Evolutionary conservation across 345 rosid genomes (phyloP).

Genomic region (Pugionium dolabratum): DNA sequence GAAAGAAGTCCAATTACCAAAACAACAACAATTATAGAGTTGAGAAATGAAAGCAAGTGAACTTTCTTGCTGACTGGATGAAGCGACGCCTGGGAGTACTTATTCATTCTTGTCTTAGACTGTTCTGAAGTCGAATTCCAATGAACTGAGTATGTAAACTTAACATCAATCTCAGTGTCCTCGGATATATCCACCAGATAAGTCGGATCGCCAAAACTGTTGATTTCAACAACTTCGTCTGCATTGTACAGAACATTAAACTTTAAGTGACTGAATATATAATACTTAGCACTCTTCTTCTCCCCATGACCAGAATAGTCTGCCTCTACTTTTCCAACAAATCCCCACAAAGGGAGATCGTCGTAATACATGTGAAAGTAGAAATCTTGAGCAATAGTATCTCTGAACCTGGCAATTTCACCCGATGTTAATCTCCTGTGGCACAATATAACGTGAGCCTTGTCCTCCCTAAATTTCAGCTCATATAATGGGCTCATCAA

Average conservation of each 20-base stretch:
- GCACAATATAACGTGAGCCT: slow-evolving; percentile 46
- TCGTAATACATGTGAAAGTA: slow-evolving; percentile 90
- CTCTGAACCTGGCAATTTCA: slow-evolving; percentile 58
- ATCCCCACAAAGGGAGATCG: slow-evolving; percentile 93
- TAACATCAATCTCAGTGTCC: slow-evolving; percentile 53
- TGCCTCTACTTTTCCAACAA: slow-evolving; percentile 72
- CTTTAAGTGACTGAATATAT: slow-evolving; percentile 64
- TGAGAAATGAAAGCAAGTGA: slow-evolving; percentile 72
- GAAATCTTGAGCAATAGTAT: slow-evolving; percentile 58
- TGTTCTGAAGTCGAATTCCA: slow-evolving; percentile 64
- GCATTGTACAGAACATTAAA: slow-evolving; percentile 69
- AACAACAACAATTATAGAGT: slow-evolving; percentile 52
- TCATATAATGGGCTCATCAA: slow-evolving; percentile 54
- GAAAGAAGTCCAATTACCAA: slow-evolving; percentile 62
- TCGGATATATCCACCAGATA: slow-evolving; percentile 65
- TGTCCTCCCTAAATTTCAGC: slow-evolving; percentile 59
- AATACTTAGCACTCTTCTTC: slow-evolving; percentile 45
- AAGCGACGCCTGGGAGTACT: slow-evolving; percentile 57
- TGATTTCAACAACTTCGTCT: slow-evolving; percentile 54
- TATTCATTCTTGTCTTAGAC: slow-evolving; percentile 61
- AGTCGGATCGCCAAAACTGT: slow-evolving; percentile 64
- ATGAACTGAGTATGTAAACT: slow-evolving; percentile 71
- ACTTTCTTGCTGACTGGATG: slow-evolving; percentile 55
- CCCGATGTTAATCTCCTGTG: slow-evolving; percentile 48
- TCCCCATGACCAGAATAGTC: slow-evolving; percentile 40